Conservation (phyloP, 176 grass and related monocot species). For the Puya raimondii region DNA sequence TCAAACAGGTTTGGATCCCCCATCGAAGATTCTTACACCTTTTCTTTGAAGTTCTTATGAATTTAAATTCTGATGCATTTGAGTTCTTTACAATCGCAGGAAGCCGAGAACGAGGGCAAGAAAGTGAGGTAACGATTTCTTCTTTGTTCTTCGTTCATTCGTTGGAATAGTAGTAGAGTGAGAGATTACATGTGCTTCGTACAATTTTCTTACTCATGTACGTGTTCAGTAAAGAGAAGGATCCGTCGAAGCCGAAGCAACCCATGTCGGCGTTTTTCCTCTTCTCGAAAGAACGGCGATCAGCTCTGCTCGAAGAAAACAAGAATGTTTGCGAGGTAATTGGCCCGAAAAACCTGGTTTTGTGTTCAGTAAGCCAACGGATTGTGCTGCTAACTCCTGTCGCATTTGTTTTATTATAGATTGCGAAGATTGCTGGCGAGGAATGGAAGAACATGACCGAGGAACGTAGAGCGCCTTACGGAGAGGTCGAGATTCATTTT, state of each 20-base stretch:
- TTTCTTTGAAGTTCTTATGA: no score
- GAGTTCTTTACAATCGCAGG: conserved; percentile 17
- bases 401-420: conserved; percentile 17
- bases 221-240: conserved; percentile 59
- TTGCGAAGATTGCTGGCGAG: conserved; percentile 71
- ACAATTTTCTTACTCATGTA: not conserved
- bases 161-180: not conserved
- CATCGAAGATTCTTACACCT: no score
- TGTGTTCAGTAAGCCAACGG: not conserved
- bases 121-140: conserved; percentile 34
- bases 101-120: conserved; percentile 32
- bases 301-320: conserved; percentile 34
- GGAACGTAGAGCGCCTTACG: conserved; percentile 57
- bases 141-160: not conserved
- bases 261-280: conserved; percentile 77
- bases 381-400: conserved; percentile 5
- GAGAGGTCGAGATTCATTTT: conserved; percentile 8
- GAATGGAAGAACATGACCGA: conserved; percentile 78
- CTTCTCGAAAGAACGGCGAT: conserved; percentile 57
- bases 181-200: not conserved
- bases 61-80: no score
- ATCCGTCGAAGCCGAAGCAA: conserved; percentile 73
- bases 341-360: not conserved
- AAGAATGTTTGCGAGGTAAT: conserved; percentile 64
- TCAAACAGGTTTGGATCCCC: conserved; percentile 34